These are phyloP conservation scores for Colletotrichum orbiculare DNA, from an alignment of 2,329 filamentous ascomycete genomes.

Conservation along the genomic window DNA sequence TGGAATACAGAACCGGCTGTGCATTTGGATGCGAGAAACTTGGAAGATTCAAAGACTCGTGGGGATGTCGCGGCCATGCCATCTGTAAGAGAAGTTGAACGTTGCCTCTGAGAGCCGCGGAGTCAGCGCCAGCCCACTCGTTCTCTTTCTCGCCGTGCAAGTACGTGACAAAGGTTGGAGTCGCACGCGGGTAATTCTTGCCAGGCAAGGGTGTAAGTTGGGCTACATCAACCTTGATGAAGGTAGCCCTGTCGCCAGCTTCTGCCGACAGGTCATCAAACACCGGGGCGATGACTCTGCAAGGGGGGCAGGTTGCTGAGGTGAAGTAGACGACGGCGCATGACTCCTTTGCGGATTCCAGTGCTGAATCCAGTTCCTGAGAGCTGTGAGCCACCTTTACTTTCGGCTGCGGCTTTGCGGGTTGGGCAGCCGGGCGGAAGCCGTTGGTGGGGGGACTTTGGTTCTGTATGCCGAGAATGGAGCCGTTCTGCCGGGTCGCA, in stretches of 20 bases:
- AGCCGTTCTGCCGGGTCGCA: slow-evolving; percentile 60
- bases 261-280: slow-evolving; percentile 85
- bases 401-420: slow-evolving; percentile 38
- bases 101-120: slow-evolving; percentile 74
- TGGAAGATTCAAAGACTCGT: slow-evolving; percentile 77
- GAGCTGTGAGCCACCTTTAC: slow-evolving; percentile 73
- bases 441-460: slow-evolving; percentile 41
- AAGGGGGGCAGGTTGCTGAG: slow-evolving; percentile 85
- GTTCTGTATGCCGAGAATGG: slow-evolving; percentile 63
- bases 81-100: slow-evolving; percentile 80
- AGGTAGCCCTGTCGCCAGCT: slow-evolving; percentile 71
- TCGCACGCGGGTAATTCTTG: slow-evolving; percentile 77
- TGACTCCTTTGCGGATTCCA: slow-evolving; percentile 70
- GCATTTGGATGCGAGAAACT: slow-evolving; percentile 72
- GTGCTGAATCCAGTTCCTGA: slow-evolving; percentile 68
- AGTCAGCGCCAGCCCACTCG: slow-evolving; percentile 83
- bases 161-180: slow-evolving; percentile 91
- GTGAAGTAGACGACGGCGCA: slow-evolving; percentile 93
- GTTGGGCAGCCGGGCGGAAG: slow-evolving; percentile 39
- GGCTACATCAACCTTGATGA: slow-evolving; percentile 87
- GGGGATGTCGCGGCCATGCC: slow-evolving; percentile 80
- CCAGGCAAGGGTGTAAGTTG: slow-evolving; percentile 52
- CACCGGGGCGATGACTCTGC: slow-evolving; percentile 82
- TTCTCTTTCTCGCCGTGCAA: slow-evolving; percentile 79
- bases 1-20: slow-evolving; percentile 78